Percentiles rank a stretch among this genome's conserved stretches.
Evolutionary conservation across 345 rosid genomes (phyloP).

Genomic region (Litchi chinensis): DNA sequence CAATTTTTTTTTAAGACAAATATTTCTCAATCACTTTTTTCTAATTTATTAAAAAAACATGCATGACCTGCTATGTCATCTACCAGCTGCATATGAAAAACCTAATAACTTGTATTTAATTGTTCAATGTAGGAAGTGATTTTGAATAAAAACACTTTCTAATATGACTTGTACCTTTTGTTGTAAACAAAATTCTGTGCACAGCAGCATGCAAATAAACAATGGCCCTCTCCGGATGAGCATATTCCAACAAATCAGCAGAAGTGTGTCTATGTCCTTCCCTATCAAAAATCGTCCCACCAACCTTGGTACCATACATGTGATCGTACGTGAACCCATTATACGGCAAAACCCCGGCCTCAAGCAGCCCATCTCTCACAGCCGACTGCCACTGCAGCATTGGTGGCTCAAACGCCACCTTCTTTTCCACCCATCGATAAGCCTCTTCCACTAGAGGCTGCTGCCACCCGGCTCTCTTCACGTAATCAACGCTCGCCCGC

Average conservation of each 20-base stretch:
- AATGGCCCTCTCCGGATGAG: slow-evolving; percentile 41
- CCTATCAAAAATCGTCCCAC: slow-evolving; percentile 72
- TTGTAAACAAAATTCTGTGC: slow-evolving; percentile 53
- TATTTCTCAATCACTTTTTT: too few relatives aligned
- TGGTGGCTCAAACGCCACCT: slow-evolving; percentile 57
- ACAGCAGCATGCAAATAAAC: slow-evolving; percentile 76
- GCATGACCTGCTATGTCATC: too few relatives aligned
- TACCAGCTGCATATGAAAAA: too few relatives aligned
- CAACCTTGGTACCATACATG: slow-evolving; percentile 65
- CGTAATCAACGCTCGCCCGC: slow-evolving; percentile 48
- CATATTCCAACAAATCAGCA: slow-evolving; percentile 75
- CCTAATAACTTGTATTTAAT: too few relatives aligned
- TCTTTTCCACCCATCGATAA: slow-evolving; percentile 77
- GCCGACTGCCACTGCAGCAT: slow-evolving; percentile 75
- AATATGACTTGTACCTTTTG: slow-evolving; percentile 30
- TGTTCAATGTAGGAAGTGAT: too few relatives aligned
- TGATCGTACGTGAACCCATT: slow-evolving; percentile 79
- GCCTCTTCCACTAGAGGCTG: slow-evolving; percentile 50
- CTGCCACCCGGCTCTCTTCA: slow-evolving; percentile 52
- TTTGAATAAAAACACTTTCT: too few relatives aligned
- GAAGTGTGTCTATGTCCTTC: slow-evolving; percentile 78
- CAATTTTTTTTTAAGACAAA: too few relatives aligned
- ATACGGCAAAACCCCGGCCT: slow-evolving; percentile 63
- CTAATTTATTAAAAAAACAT: too few relatives aligned
- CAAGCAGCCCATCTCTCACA: slow-evolving; percentile 65